Evolutionary conservation across 2,329 filamentous ascomycete genomes (phyloP).

Genomic region (Plectosphaerella sp.): DNA sequence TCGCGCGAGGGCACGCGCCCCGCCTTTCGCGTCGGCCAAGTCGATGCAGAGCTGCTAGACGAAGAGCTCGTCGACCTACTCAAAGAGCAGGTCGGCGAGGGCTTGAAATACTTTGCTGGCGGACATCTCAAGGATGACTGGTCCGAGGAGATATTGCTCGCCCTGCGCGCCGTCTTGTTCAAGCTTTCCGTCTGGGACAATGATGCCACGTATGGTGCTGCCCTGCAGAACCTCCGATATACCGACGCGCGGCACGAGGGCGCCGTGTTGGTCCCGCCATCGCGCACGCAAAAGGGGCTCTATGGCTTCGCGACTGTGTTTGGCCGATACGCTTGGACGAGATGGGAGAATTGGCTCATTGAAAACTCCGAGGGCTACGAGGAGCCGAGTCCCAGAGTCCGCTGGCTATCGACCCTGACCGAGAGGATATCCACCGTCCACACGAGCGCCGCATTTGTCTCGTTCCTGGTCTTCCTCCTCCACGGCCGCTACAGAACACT

Average conservation of each 20-base stretch:
- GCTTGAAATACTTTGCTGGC: slow-evolving; percentile 78
- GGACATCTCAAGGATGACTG: slow-evolving; percentile 77
- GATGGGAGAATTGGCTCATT: slow-evolving; percentile 85
- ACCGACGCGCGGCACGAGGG: slow-evolving; percentile 71
- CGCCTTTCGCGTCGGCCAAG: slow-evolving; percentile 89
- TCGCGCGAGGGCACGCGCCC: slow-evolving; percentile 76
- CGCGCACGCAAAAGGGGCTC: slow-evolving; percentile 74
- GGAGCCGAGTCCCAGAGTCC: slow-evolving; percentile 44
- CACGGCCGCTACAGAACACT: slow-evolving; percentile 90
- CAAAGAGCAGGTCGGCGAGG: slow-evolving; percentile 81
- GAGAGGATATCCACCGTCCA: slow-evolving; percentile 67
- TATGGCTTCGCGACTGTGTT: slow-evolving; percentile 85
- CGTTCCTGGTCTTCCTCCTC: slow-evolving; percentile 85
- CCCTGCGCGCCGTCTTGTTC: slow-evolving; percentile 75
- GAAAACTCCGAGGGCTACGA: slow-evolving; percentile 73
- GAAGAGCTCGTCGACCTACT: slow-evolving; percentile 86
- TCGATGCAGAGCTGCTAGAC: slow-evolving; percentile 92
- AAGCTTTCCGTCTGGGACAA: slow-evolving; percentile 97
- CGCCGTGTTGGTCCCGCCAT: slow-evolving; percentile 63
- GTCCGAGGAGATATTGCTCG: slow-evolving; percentile 77
- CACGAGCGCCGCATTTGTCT: slow-evolving; percentile 74
- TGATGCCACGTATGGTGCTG: slow-evolving; percentile 89
- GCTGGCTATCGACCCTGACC: slow-evolving; percentile 64
- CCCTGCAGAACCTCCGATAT: slow-evolving; percentile 86
- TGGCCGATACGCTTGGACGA: slow-evolving; percentile 84